Percentiles rank a stretch among this genome's conserved stretches.
These are phyloP conservation scores for Tricholoma sp. DNA, from an alignment of 768 basidiomycete species.

Conservation along the genomic window DNA sequence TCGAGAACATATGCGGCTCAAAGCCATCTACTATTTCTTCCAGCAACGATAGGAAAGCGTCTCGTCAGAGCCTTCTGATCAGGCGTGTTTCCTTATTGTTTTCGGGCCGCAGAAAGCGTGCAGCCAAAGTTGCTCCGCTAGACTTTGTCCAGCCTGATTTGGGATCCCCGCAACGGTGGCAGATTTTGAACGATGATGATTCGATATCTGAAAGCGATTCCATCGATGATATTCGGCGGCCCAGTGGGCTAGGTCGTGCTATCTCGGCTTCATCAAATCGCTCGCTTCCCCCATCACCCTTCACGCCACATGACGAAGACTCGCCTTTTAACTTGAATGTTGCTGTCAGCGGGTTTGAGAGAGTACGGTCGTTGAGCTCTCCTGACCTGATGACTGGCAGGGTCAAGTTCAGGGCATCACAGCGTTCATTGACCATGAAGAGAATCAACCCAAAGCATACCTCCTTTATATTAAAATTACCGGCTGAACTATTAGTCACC, in stretches of 20 bases:
- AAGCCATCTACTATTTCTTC: constrained; percentile 4
- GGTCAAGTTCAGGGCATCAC: constrained; percentile 12
- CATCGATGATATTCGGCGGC: constrained; percentile 38
- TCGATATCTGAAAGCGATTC: constrained; percentile 15
- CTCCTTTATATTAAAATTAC: constrained; percentile 16
- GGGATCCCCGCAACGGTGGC: constrained; percentile 6
- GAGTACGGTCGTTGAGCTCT: constrained; percentile 30
- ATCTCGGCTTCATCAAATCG: constrained; percentile 30
- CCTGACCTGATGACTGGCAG: constrained; percentile 27
- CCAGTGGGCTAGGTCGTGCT: constrained; percentile 40
- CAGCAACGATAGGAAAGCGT: constrained; percentile 2
- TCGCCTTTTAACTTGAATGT: constrained; percentile 14
- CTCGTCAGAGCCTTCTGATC: constrained; percentile 14
- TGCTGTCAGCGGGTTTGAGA: constrained; percentile 7
- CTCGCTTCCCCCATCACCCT: constrained; percentile 33
- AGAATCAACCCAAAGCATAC: constrained; percentile 1
- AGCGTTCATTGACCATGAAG: constrained; percentile 5
- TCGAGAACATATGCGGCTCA: constrained; percentile 10
- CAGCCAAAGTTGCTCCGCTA: constrained; percentile 7
- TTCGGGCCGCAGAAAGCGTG: constrained; percentile 12
- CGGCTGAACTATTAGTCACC: constrained; percentile 26
- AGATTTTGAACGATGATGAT: constrained; percentile 5
- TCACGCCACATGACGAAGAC: constrained; percentile 15
- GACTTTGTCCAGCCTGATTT: neutral
- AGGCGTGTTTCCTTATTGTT: constrained; percentile 21